Conservation (phyloP, 495 filamentous ascomycete genomes). For the Xylaria scruposa region DNA sequence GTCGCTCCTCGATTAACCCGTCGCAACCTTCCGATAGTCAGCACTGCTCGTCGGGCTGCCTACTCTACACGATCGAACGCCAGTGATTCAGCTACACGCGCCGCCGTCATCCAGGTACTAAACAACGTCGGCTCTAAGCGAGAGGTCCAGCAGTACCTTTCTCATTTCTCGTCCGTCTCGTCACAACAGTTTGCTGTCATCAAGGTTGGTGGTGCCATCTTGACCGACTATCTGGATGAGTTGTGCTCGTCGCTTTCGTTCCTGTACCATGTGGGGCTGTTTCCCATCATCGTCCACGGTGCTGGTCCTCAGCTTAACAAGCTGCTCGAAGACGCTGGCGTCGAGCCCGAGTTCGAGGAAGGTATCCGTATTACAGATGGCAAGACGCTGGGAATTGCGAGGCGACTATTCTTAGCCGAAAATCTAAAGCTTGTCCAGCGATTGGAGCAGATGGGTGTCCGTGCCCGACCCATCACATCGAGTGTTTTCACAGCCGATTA, state of each 20-base stretch:
- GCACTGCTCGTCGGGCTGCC: constrained; percentile 25
- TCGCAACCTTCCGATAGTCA: not conserved
- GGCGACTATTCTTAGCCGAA: constrained; percentile 92
- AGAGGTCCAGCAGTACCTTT: constrained; percentile 97
- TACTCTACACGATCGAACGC: constrained; percentile 45
- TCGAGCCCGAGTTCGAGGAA: constrained; percentile 96
- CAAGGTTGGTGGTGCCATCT: constrained; percentile 97
- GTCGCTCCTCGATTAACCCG: constrained; percentile 12
- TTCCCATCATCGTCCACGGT: constrained; percentile 95
- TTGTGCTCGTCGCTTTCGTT: constrained; percentile 88
- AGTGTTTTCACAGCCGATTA: constrained; percentile 97
- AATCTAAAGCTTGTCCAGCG: constrained; percentile 95
- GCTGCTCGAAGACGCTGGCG: constrained; percentile 87
- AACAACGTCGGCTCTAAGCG: constrained; percentile 97
- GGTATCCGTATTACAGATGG: constrained; percentile 95
- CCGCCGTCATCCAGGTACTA: constrained; percentile 90
- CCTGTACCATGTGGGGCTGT: constrained; percentile 94
- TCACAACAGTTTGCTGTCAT: constrained; percentile 99
- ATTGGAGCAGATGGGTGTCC: constrained; percentile 88
- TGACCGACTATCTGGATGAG: constrained; percentile 91
- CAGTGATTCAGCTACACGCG: constrained; percentile 67
- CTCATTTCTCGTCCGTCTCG: constrained; percentile 95
- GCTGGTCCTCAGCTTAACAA: constrained; percentile 96
- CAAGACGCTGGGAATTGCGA: constrained; percentile 88
- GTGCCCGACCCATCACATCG: constrained; percentile 88